Evolutionary conservation across 2,329 filamentous ascomycete species (phyloP).

Genomic region (Colletotrichum cereale): DNA sequence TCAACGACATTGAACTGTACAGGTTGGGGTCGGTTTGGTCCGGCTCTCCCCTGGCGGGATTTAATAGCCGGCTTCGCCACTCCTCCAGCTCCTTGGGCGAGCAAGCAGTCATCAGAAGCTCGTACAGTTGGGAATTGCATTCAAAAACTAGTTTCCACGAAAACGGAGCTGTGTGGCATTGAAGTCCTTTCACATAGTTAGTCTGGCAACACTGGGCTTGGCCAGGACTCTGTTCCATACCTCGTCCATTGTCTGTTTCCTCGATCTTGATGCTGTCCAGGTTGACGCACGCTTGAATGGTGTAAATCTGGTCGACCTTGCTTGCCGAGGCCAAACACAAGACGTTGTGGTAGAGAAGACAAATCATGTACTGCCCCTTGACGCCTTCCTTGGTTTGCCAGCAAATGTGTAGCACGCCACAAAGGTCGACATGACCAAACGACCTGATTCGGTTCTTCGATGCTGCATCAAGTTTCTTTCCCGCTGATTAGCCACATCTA

Average conservation of each 20-base stretch:
- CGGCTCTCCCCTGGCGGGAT: constrained; percentile 62
- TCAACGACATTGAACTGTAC: constrained; percentile 74
- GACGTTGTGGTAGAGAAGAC: constrained; percentile 84
- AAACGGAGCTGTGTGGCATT: constrained; percentile 87
- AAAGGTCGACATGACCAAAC: constrained; percentile 84
- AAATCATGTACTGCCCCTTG: constrained; percentile 85
- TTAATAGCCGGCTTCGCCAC: constrained; percentile 79
- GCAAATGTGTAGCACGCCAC: constrained; percentile 85
- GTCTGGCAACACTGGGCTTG: constrained; percentile 12
- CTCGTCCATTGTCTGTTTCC: constrained; percentile 80
- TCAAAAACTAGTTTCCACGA: constrained; percentile 95
- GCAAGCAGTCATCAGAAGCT: constrained; percentile 89
- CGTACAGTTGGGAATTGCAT: constrained; percentile 80
- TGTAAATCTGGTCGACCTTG: constrained; percentile 76
- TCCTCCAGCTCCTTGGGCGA: constrained; percentile 82
- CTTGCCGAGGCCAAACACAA: constrained; percentile 80
- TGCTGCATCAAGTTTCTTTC: constrained; percentile 62
- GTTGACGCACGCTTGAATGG: constrained; percentile 79
- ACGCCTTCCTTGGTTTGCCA: constrained; percentile 80
- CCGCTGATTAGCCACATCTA: constrained; percentile 5
- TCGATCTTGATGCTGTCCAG: constrained; percentile 76
- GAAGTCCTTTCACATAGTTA: constrained; percentile 72
- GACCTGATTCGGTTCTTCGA: constrained; percentile 78
- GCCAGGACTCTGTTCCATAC: constrained; percentile 56
- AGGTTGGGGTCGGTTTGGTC: constrained; percentile 61